Percentiles rank a stretch among this genome's conserved stretches.
phyloP scores from a whole-genome alignment of 441 rosid genomes.

The Mallotus repandus region DNA sequence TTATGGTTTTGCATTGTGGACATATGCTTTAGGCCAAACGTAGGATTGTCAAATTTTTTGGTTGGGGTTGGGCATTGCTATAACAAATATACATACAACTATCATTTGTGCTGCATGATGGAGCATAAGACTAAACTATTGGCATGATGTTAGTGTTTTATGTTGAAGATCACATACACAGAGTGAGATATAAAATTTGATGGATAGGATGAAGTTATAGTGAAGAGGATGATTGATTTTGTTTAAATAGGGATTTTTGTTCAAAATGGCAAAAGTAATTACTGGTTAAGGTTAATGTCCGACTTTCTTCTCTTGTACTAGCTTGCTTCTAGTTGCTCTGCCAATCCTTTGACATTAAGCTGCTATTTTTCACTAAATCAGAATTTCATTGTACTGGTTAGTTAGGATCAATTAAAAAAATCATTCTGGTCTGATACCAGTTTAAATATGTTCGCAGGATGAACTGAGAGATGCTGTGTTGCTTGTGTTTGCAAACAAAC shows the following conservation, averaged over 20 bases:
- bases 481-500: constrained; percentile 79
- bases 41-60: neutral
- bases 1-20: no score
- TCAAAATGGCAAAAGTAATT: no score
- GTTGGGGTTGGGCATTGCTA: neutral
- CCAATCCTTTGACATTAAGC: neutral
- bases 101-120: neutral
- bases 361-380: neutral
- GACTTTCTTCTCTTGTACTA: neutral
- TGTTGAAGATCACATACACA: neutral
- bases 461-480: constrained; percentile 76
- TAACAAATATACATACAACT: neutral
- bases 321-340: neutral
- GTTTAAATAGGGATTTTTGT: neutral
- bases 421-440: neutral
- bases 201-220: neutral
- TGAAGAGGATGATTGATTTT: neutral
- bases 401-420: constrained; percentile 4
- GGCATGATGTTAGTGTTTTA: no score
- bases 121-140: neutral
- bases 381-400: neutral
- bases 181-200: neutral
- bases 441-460: constrained; percentile 41
- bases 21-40: neutral
- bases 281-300: neutral